phyloP scores from a whole-genome alignment of 352 stramenopile species.

The Thraustotheca clavata region DNA sequence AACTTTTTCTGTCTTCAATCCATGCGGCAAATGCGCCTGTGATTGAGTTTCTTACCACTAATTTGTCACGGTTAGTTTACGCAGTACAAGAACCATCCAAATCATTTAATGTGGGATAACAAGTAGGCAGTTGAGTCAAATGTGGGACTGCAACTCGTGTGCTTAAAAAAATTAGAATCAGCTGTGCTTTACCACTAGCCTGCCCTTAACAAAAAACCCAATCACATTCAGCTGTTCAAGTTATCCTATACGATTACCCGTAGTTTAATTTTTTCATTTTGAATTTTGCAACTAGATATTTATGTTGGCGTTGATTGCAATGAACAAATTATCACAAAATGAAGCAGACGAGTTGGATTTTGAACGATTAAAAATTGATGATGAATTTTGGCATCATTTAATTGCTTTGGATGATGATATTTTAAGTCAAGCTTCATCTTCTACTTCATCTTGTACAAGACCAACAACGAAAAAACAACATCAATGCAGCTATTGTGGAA shows the following conservation, averaged over 20 bases:
- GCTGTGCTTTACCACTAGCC: neutral
- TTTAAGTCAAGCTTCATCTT: neutral
- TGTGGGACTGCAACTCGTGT: neutral
- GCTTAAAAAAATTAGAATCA: neutral
- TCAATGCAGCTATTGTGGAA: slow-evolving; percentile 16
- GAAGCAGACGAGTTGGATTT: neutral
- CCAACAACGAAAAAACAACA: neutral
- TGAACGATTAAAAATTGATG: neutral
- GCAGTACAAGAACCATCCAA: no score
- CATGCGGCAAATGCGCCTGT: no score
- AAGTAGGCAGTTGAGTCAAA: neutral
- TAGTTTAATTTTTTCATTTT: no score
- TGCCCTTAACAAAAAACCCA: neutral
- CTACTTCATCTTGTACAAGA: no score
- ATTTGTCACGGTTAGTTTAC: slow-evolving; percentile 9
- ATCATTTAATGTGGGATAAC: no score
- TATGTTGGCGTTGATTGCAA: no score
- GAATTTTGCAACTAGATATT: no score
- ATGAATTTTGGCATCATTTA: neutral
- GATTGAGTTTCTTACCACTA: no score
- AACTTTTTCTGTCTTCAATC: no score
- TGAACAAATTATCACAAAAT: no score
- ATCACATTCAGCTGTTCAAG: slow-evolving; percentile 6
- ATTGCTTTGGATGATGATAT: neutral
- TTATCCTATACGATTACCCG: slow-evolving; percentile 1